Conservation (phyloP, 305 asterid species). For the Solanum hybrid region DNA sequence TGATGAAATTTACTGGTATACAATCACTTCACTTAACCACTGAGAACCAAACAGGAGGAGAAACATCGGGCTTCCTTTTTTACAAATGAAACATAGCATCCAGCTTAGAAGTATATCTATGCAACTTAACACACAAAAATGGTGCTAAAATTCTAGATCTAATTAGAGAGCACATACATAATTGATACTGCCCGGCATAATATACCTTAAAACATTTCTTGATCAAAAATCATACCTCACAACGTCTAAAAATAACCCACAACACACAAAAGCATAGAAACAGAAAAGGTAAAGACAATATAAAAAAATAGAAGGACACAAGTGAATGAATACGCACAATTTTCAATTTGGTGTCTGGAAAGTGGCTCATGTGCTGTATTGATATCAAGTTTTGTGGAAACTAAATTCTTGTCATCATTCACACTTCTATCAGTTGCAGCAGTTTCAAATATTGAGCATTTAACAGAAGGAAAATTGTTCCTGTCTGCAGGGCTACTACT, state of each 20-base stretch:
- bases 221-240: not conserved
- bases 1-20: not conserved
- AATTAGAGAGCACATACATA: not conserved
- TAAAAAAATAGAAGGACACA: not conserved
- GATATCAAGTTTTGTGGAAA: slow-evolving; percentile 39
- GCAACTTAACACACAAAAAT: not conserved
- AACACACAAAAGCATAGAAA: not conserved
- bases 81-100: not conserved
- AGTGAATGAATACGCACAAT: slow-evolving; percentile 30
- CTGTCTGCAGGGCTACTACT: slow-evolving; percentile 33
- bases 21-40: not conserved
- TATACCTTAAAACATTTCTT: not conserved
- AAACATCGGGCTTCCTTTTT: not conserved
- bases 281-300: not conserved
- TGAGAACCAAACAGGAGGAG: not conserved
- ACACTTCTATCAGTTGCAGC: slow-evolving; percentile 33
- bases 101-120: not conserved
- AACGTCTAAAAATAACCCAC: not conserved
- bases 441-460: slow-evolving; percentile 33
- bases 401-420: slow-evolving; percentile 36
- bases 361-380: slow-evolving; percentile 28
- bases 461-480: slow-evolving; percentile 30
- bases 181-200: not conserved
- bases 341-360: slow-evolving; percentile 41
- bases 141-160: not conserved